A percentile compares a stretch with the other conserved stretches of the same genome.
phyloP scores from a whole-genome alignment of 441 rosid genomes.

The Populus hybrid region DNA sequence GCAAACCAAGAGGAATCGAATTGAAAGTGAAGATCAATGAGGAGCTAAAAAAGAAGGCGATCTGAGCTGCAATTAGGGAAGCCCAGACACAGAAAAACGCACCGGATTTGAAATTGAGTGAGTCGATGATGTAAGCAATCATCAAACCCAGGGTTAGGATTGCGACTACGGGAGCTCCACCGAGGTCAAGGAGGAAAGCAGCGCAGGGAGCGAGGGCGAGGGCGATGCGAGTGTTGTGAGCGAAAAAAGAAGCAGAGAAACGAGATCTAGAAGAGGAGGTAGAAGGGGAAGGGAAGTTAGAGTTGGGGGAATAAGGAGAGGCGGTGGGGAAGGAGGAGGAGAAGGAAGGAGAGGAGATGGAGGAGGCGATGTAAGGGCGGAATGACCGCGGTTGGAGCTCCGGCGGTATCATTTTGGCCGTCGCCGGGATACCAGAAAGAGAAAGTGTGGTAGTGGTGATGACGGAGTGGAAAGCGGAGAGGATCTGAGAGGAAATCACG shows the following conservation, averaged over 20 bases:
- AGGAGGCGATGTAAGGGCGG: constrained; percentile 74
- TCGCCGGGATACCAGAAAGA: not conserved
- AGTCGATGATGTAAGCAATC: constrained; percentile 87
- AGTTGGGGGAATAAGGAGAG: constrained; percentile 43
- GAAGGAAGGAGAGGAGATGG: constrained; percentile 53
- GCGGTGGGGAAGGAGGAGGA: constrained; percentile 43
- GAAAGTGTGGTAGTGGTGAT: not conserved
- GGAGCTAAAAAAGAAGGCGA: constrained; percentile 84
- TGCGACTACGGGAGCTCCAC: constrained; percentile 76
- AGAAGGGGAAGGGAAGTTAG: constrained; percentile 21
- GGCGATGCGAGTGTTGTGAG: constrained; percentile 74
- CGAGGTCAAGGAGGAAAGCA: constrained; percentile 88
- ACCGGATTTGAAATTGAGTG: constrained; percentile 72
- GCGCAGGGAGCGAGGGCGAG: constrained; percentile 81
- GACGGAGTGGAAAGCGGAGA: not conserved
- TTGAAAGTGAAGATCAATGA: constrained; percentile 62
- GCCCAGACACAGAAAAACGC: constrained; percentile 84
- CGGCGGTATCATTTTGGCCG: constrained; percentile 80
- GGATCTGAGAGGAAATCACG: not conserved
- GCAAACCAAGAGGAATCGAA: constrained; percentile 59
- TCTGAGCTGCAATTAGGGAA: constrained; percentile 74
- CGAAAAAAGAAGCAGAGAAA: constrained; percentile 73
- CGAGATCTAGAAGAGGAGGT: constrained; percentile 66
- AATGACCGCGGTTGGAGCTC: constrained; percentile 82
- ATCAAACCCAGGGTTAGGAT: constrained; percentile 79